Conservation (phyloP, 148 eudicot species). For the Chenopodium berlandieri region DNA sequence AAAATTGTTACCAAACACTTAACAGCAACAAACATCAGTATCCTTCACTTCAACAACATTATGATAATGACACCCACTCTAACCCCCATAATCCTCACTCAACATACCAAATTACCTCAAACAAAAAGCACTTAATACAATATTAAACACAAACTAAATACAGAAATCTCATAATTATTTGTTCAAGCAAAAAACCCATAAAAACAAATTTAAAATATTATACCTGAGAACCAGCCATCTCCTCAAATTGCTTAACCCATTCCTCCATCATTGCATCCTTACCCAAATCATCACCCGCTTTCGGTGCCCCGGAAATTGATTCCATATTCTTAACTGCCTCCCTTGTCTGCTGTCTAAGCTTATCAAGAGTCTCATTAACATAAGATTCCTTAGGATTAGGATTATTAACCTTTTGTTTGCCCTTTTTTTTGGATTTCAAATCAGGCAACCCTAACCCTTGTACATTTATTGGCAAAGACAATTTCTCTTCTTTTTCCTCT, state of each 20-base stretch:
- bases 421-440: constrained; percentile 77
- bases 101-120: background rate
- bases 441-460: constrained; percentile 95
- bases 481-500: constrained; percentile 36
- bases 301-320: constrained; percentile 43
- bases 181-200: constrained; percentile 3
- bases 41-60: background rate
- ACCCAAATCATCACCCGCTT: constrained; percentile 43
- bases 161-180: background rate
- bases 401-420: constrained; percentile 62
- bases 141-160: background rate
- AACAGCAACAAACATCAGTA: background rate
- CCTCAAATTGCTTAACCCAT: constrained; percentile 94
- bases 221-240: constrained; percentile 83
- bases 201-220: background rate
- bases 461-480: constrained; percentile 45
- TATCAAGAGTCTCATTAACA: constrained; percentile 84
- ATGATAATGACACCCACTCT: background rate
- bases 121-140: background rate
- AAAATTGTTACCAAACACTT: background rate
- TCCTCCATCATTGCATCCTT: constrained; percentile 81
- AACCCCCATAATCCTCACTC: too few relatives aligned
- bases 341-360: constrained; percentile 86
- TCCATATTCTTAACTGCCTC: constrained; percentile 89
- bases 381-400: constrained; percentile 48